Conservation (phyloP, 306 rosid species). For the Coriaria nepalensis region DNA sequence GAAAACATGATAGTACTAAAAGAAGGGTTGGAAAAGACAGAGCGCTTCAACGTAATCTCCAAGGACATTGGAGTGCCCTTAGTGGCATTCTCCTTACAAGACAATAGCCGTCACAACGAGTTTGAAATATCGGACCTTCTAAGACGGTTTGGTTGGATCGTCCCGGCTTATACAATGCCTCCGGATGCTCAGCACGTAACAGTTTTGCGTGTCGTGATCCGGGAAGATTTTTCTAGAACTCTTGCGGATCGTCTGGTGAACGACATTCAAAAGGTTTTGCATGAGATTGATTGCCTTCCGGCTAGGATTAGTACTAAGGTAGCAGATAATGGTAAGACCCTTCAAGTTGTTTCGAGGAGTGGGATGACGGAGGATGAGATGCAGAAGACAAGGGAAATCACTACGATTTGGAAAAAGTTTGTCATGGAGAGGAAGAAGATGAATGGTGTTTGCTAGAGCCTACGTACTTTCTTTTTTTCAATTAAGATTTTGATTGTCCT, state of each 20-base stretch:
- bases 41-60: constrained; percentile 54
- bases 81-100: constrained; percentile 77
- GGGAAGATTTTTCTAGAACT: constrained; percentile 85
- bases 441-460: constrained; percentile 48
- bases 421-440: constrained; percentile 61
- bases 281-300: constrained; percentile 63
- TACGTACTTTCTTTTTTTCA: no score
- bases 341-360: neutral
- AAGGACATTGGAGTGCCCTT: constrained; percentile 79
- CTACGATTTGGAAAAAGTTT: constrained; percentile 68
- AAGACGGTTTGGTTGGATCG: constrained; percentile 84
- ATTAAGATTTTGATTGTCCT: no score
- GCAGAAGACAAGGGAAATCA: constrained; percentile 65
- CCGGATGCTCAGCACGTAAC: constrained; percentile 74
- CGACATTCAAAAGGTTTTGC: constrained; percentile 52
- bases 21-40: constrained; percentile 59
- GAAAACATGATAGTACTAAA: constrained; percentile 81
- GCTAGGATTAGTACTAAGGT: constrained; percentile 25
- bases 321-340: constrained; percentile 4
- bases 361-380: neutral
- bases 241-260: constrained; percentile 70
- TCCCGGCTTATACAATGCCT: constrained; percentile 93
- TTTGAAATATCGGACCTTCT: constrained; percentile 61
- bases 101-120: constrained; percentile 42
- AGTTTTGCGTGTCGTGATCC: constrained; percentile 68